Conservation (phyloP, 495 filamentous ascomycete species). For the Neurospora pannonica region DNA sequence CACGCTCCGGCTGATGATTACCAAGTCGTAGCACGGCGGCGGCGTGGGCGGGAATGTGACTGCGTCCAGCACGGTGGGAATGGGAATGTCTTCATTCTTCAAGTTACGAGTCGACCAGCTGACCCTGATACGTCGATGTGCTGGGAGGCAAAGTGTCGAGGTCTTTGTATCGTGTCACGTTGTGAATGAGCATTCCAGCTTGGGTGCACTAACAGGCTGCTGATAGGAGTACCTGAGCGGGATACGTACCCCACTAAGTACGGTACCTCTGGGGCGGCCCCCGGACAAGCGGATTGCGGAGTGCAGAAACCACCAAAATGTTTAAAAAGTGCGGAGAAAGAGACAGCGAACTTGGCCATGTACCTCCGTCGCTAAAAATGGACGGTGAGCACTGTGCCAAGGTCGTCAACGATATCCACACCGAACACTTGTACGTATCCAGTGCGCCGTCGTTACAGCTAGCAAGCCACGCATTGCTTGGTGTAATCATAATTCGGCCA, state of each 20-base stretch:
- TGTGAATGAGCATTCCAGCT: not conserved
- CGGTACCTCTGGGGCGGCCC: not conserved
- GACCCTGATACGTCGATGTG: not conserved
- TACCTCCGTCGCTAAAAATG: not conserved
- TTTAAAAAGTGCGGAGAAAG: not conserved
- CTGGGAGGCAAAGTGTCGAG: not conserved
- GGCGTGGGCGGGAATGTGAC: not conserved
- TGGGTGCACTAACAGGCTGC: not conserved
- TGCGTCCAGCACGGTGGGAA: not conserved
- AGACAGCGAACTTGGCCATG: not conserved
- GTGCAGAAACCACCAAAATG: not conserved
- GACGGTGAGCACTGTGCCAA: not conserved
- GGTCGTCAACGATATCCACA: not conserved
- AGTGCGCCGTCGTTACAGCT: not conserved
- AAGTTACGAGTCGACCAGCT: not conserved
- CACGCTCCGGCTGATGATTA: not conserved
- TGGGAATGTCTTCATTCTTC: not conserved
- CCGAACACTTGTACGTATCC: not conserved
- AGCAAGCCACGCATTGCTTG: not conserved
- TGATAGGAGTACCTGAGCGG: not conserved
- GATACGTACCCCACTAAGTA: not conserved
- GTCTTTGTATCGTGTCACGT: not conserved
- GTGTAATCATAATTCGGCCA: not conserved
- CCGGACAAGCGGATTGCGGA: not conserved
- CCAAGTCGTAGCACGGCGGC: not conserved